Evolutionary conservation across 192 early-diverging fungal species (phyloP).

Genomic region (Pecoramyces ruminantium): DNA sequence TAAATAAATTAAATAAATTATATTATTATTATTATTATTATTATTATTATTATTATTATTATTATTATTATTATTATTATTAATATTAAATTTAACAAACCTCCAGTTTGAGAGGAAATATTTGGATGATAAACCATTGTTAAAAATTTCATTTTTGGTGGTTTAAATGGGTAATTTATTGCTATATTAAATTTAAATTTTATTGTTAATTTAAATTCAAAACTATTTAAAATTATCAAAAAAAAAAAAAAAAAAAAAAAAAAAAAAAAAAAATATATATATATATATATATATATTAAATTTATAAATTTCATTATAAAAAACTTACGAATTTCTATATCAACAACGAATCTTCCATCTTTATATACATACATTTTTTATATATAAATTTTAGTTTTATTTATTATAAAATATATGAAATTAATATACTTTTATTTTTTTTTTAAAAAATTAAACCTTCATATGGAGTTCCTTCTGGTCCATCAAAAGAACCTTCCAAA

Average conservation of each 20-base stretch:
- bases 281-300: too few species aligned
- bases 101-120: conserved; percentile 34
- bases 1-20: background rate
- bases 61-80: too few species aligned
- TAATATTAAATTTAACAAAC: background rate
- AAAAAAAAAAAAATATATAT: too few species aligned
- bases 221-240: too few species aligned
- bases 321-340: conserved; percentile 17
- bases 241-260: too few species aligned
- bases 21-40: background rate
- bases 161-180: background rate
- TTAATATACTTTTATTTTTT: conserved; percentile 1
- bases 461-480: conserved; percentile 27
- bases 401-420: too few species aligned
- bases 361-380: background rate
- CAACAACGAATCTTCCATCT: conserved; percentile 14
- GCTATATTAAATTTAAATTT: conserved; percentile 2
- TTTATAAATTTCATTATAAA: conserved; percentile 26
- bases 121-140: conserved; percentile 38
- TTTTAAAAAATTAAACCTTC: conserved; percentile 18
- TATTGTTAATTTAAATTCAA: too few species aligned
- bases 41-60: too few species aligned
- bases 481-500: conserved; percentile 21
- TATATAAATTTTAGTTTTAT: background rate
- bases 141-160: conserved; percentile 14